A percentile compares a stretch with the other conserved stretches of the same genome.
These are phyloP conservation scores for Solanum habrochaites DNA, from an alignment of 257 asterid species.

Conservation along the genomic window DNA sequence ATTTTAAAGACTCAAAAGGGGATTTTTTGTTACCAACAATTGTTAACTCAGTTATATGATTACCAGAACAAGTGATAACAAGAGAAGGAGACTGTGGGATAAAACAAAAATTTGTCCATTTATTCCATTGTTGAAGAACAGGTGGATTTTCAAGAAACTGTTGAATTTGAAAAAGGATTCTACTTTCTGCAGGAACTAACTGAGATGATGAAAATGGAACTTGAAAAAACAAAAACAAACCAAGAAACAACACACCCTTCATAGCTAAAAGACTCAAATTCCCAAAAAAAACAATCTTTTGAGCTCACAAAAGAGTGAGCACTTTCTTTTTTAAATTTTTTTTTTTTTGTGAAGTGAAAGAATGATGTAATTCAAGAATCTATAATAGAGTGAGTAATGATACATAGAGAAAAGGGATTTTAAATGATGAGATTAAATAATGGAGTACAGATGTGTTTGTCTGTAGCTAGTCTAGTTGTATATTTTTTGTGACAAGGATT, in stretches of 20 bases:
- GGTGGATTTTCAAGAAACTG: slow-evolving; percentile 68
- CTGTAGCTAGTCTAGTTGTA: not conserved
- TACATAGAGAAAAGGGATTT: not conserved
- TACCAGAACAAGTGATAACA: slow-evolving; percentile 45
- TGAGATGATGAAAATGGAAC: slow-evolving; percentile 36
- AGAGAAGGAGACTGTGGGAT: slow-evolving; percentile 49
- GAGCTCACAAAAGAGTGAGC: not conserved
- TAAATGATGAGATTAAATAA: not conserved
- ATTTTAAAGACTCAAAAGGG: slow-evolving; percentile 25
- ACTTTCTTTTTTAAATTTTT: not conserved
- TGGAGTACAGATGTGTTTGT: not conserved
- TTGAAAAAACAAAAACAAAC: slow-evolving; percentile 8
- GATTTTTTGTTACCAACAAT: slow-evolving; percentile 65
- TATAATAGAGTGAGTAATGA: not conserved
- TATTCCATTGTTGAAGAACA: slow-evolving; percentile 59
- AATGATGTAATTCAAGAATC: not conserved
- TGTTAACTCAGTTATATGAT: slow-evolving; percentile 60
- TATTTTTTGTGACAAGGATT: not conserved
- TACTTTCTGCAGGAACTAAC: slow-evolving; percentile 37
- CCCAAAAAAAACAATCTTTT: not conserved
- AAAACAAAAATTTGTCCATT: slow-evolving; percentile 77
- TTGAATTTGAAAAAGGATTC: slow-evolving; percentile 57
- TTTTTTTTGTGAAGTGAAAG: not conserved
- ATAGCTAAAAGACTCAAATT: not conserved
- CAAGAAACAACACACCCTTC: slow-evolving; percentile 8